These are phyloP conservation scores for Microdochium bolleyi DNA, from an alignment of 2,329 filamentous ascomycete genomes.

Conservation along the genomic window DNA sequence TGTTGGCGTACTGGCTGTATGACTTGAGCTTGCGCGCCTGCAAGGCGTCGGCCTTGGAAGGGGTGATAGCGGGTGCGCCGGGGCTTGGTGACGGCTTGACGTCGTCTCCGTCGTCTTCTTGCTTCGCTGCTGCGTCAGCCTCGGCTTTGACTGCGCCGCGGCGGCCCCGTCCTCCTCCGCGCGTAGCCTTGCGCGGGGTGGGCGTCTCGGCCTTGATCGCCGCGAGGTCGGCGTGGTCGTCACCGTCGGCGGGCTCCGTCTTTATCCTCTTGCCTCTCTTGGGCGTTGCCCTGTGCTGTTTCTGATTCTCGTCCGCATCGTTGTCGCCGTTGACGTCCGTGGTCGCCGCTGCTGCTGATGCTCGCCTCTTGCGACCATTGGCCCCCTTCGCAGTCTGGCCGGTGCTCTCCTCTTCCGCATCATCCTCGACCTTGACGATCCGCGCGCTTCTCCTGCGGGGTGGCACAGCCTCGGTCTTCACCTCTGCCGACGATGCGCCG, in stretches of 20 bases:
- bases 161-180: neutral
- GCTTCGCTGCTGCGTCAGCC: constrained; percentile 1
- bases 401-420: constrained; percentile 1
- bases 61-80: neutral
- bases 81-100: neutral
- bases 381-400: constrained; percentile 15
- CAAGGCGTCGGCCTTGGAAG: constrained; percentile 15
- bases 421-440: neutral
- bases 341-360: neutral
- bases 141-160: neutral
- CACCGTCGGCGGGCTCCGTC: constrained; percentile 6
- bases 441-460: neutral
- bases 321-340: too few species aligned
- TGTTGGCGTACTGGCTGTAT: constrained; percentile 27
- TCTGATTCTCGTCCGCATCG: constrained; percentile 4
- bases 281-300: neutral
- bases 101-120: neutral
- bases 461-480: neutral
- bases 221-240: constrained; percentile 1
- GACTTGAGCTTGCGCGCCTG: constrained; percentile 34
- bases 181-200: constrained; percentile 4
- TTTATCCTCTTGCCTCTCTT: constrained; percentile 9
- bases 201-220: constrained; percentile 4
- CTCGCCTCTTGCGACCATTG: neutral
- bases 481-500: neutral